Evolutionary conservation across 192 early-diverging fungal species (phyloP).

Genomic region (Coemansia sp.): DNA sequence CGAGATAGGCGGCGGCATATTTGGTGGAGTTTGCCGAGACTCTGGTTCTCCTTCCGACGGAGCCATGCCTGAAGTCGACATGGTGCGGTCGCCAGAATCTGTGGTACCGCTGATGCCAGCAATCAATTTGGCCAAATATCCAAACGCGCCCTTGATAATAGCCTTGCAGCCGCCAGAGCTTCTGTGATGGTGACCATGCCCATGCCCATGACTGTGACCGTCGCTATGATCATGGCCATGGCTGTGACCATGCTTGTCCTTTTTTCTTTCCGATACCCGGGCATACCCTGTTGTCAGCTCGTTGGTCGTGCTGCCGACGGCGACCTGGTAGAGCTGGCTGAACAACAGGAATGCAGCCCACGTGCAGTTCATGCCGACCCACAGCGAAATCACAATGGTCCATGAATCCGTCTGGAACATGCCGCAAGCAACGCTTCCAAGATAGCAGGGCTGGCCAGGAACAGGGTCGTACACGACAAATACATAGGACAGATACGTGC

Average conservation of each 20-base stretch:
- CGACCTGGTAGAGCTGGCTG: conserved; percentile 78
- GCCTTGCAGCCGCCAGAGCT: not conserved
- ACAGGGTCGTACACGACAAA: conserved; percentile 59
- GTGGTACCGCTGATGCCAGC: conserved; percentile 36
- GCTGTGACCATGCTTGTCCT: conserved; percentile 13
- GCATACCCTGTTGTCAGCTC: conserved; percentile 79
- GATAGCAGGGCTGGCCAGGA: conserved; percentile 58
- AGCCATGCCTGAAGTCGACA: conserved; percentile 12
- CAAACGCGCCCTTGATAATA: conserved; percentile 18
- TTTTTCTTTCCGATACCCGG: conserved; percentile 30
- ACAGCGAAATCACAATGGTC: conserved; percentile 66
- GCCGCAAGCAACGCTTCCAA: conserved; percentile 66
- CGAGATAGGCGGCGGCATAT: conserved; percentile 41
- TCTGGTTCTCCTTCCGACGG: conserved; percentile 17
- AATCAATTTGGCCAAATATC: conserved; percentile 24
- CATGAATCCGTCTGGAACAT: conserved; percentile 74
- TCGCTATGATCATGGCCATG: conserved; percentile 29
- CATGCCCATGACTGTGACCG: conserved; percentile 19
- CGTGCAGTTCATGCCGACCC: conserved; percentile 72
- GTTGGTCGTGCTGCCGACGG: conserved; percentile 82
- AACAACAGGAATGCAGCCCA: conserved; percentile 82
- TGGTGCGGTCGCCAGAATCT: conserved; percentile 18
- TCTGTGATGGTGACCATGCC: not conserved
- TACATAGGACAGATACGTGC: conserved; percentile 57
- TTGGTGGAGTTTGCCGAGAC: conserved; percentile 36